Conservation (phyloP, 2,329 filamentous ascomycete species). For the Fusarium sp. region DNA sequence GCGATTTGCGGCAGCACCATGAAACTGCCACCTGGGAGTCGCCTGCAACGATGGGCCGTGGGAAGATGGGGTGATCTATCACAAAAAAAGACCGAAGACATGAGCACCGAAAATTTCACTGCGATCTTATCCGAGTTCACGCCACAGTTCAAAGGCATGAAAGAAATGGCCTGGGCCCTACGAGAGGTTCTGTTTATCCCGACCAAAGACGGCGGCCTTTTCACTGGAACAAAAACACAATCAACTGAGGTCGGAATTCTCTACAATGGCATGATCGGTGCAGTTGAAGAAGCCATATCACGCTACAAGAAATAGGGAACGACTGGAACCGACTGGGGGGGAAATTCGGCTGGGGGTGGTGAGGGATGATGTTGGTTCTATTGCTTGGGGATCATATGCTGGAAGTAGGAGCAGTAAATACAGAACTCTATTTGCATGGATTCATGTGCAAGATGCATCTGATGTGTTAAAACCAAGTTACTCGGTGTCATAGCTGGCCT, state of each 20-base stretch:
- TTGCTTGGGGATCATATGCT: no score
- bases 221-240: background rate
- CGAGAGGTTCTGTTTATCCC: slow-evolving; percentile 7
- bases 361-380: no score
- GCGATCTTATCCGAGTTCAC: slow-evolving; percentile 7
- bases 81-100: slow-evolving; percentile 8
- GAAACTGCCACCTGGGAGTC: background rate
- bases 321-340: no score
- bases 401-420: no score
- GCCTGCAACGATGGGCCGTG: slow-evolving; percentile 1
- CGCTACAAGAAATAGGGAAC: no score
- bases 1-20: background rate
- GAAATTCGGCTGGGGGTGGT: no score
- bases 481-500: no score
- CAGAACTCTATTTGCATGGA: no score
- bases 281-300: background rate
- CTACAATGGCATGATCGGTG: slow-evolving; percentile 1
- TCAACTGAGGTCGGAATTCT: background rate
- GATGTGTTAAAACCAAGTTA: no score
- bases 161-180: background rate
- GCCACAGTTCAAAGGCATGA: background rate
- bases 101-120: background rate
- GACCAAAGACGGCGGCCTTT: background rate
- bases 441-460: no score
- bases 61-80: background rate